These are phyloP conservation scores for Pochonia chlamydosporia DNA, from an alignment of 2,329 filamentous ascomycete species.

Conservation along the genomic window DNA sequence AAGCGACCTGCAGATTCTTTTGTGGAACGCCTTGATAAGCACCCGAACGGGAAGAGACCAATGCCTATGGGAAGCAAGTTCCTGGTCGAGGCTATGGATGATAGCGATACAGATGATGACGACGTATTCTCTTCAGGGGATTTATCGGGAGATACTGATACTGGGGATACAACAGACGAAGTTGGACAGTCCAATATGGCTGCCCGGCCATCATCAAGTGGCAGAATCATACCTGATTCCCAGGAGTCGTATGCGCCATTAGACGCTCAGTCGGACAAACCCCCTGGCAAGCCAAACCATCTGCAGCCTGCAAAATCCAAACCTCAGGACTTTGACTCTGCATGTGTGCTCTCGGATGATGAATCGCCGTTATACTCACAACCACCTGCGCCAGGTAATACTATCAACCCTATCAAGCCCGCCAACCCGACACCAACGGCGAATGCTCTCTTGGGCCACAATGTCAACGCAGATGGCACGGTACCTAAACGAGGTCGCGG, in stretches of 20 bases:
- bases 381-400: neutral
- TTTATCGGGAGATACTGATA: slow-evolving; percentile 1
- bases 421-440: neutral
- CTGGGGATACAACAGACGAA: slow-evolving; percentile 7
- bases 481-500: slow-evolving; percentile 2
- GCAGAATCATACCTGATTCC: slow-evolving; percentile 20
- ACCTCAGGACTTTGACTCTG: slow-evolving; percentile 5
- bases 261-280: neutral
- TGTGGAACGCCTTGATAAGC: neutral
- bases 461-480: neutral
- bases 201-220: neutral
- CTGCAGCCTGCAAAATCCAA: neutral
- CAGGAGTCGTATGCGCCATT: slow-evolving; percentile 18
- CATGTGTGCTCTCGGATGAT: slow-evolving; percentile 28
- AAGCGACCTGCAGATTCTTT: neutral
- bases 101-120: slow-evolving; percentile 8
- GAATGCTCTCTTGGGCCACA: neutral
- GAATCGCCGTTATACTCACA: slow-evolving; percentile 24
- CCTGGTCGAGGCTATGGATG: neutral
- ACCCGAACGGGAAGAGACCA: neutral
- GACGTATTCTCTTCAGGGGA: slow-evolving; percentile 7
- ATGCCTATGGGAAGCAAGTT: neutral
- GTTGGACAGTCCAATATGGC: slow-evolving; percentile 1
- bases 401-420: neutral
- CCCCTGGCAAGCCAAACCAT: neutral